Percentiles rank a stretch among this genome's conserved stretches.
phyloP scores from a whole-genome alignment of 441 rosid species.

The Flueggea neowawraea region DNA sequence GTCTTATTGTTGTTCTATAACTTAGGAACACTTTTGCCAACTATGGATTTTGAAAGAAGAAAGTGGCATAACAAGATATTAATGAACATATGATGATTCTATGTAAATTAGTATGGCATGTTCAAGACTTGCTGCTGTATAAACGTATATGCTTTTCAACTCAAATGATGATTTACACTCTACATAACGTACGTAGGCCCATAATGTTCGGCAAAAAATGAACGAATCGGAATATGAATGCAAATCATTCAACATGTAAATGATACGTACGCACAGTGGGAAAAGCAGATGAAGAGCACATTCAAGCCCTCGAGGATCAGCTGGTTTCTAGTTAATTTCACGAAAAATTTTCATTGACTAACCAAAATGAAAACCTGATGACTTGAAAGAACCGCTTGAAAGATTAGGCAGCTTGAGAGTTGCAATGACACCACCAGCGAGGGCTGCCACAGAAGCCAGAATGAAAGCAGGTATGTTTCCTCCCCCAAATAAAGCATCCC shows the following conservation, averaged over 20 bases:
- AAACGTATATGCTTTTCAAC: slow-evolving; percentile 11
- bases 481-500: slow-evolving; percentile 97
- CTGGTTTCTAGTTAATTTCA: slow-evolving; percentile 10
- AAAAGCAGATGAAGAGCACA: slow-evolving; percentile 4
- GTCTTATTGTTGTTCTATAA: too few species aligned
- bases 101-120: too few species aligned
- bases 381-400: slow-evolving; percentile 51
- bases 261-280: slow-evolving; percentile 13
- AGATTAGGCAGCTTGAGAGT: slow-evolving; percentile 64
- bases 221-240: slow-evolving; percentile 34
- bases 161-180: slow-evolving; percentile 28
- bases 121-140: background rate
- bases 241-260: slow-evolving; percentile 10
- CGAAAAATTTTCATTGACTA: slow-evolving; percentile 19
- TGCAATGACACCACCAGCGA: slow-evolving; percentile 74
- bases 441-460: slow-evolving; percentile 66
- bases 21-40: too few species aligned
- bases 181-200: slow-evolving; percentile 26
- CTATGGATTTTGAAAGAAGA: too few species aligned
- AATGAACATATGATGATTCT: too few species aligned
- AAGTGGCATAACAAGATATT: too few species aligned
- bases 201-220: slow-evolving; percentile 24
- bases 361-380: slow-evolving; percentile 87
- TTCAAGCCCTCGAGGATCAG: slow-evolving; percentile 6
- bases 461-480: slow-evolving; percentile 97